Conservation (phyloP, 352 stramenopile species). For the Pythium apleroticum region DNA sequence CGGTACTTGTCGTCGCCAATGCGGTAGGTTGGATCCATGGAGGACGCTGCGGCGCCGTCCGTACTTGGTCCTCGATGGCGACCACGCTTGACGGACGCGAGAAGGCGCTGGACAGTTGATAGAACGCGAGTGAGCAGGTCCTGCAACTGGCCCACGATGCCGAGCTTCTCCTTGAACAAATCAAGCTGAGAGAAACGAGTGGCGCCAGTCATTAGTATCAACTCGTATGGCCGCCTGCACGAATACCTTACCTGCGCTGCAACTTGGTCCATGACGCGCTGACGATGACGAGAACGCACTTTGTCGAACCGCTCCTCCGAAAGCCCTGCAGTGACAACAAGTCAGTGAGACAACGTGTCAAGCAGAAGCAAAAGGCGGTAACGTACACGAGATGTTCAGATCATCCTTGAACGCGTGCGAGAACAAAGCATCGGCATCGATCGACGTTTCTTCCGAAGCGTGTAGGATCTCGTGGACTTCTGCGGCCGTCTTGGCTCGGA, state of each 20-base stretch:
- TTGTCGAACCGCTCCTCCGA: conserved; percentile 67
- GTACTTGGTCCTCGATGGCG: neutral
- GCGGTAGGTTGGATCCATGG: neutral
- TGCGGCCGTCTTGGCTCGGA: conserved; percentile 47
- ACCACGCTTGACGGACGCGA: conserved; percentile 14
- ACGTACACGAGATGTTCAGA: conserved; percentile 73
- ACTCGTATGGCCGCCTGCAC: neutral
- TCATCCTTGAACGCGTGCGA: conserved; percentile 78
- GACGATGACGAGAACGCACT: conserved; percentile 46
- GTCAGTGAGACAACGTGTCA: neutral
- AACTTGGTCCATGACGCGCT: conserved; percentile 54
- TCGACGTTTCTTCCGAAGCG: conserved; percentile 55
- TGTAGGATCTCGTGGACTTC: conserved; percentile 57
- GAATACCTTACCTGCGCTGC: conserved; percentile 39
- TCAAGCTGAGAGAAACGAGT: conserved; percentile 25
- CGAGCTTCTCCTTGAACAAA: conserved; percentile 58
- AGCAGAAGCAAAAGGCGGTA: neutral
- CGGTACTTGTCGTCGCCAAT: neutral
- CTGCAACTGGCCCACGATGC: conserved; percentile 54
- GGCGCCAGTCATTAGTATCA: neutral
- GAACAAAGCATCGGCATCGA: conserved; percentile 74
- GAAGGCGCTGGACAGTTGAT: conserved; percentile 37
- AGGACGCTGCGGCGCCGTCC: neutral
- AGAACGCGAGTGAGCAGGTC: conserved; percentile 44
- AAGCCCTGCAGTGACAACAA: conserved; percentile 41